phyloP scores from a whole-genome alignment of 1,284 basidiomycete genomes.

The Inonotus obliquus region DNA sequence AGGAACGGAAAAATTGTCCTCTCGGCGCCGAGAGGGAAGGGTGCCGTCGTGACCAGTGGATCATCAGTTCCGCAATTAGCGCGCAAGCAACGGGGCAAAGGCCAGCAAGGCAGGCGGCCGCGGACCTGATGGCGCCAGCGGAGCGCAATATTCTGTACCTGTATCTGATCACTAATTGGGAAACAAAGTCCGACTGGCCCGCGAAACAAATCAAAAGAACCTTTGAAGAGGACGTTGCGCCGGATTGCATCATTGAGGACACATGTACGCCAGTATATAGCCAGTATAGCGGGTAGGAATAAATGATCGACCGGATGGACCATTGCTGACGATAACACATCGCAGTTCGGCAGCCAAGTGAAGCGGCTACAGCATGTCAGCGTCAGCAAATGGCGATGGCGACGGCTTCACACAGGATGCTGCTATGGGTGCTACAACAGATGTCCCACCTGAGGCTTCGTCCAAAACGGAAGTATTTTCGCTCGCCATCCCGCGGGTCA shows the following conservation, averaged over 20 bases:
- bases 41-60: background rate
- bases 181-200: background rate
- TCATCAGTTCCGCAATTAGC: background rate
- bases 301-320: background rate
- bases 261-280: background rate
- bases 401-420: background rate
- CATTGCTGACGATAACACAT: background rate
- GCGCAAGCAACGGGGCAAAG: background rate
- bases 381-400: background rate
- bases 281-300: background rate
- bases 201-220: background rate
- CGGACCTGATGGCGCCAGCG: constrained; percentile 1
- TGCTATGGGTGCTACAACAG: background rate
- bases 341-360: background rate
- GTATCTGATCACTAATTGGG: background rate
- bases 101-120: background rate
- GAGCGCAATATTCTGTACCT: background rate
- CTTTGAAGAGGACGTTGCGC: background rate
- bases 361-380: background rate
- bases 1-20: background rate
- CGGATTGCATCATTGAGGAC: background rate
- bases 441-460: background rate
- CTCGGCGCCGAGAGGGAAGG: background rate
- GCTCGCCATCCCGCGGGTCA: too few relatives aligned
- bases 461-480: background rate